These are phyloP conservation scores for Biscogniauxia marginata DNA, from an alignment of 2,329 filamentous ascomycete species.

Conservation along the genomic window DNA sequence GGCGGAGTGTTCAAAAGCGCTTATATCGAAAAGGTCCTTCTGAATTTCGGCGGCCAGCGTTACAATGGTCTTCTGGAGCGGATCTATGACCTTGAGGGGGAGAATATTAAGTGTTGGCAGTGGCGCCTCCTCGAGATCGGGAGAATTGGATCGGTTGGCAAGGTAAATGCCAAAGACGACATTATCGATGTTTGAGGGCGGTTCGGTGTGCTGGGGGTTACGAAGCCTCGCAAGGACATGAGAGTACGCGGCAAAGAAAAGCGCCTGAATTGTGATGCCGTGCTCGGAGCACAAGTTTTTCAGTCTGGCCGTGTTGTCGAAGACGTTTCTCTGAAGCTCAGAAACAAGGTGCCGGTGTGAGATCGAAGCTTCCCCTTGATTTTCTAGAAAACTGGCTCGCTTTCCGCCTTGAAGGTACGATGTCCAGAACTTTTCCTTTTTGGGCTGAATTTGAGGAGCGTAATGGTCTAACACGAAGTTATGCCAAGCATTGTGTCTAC, in stretches of 20 bases:
- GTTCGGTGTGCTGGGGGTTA: not conserved
- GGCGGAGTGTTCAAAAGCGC: slow-evolving; percentile 50
- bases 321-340: slow-evolving; percentile 16
- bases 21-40: slow-evolving; percentile 63
- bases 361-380: not conserved
- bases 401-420: slow-evolving; percentile 39
- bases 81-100: slow-evolving; percentile 59
- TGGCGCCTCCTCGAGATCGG: slow-evolving; percentile 45
- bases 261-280: slow-evolving; percentile 67
- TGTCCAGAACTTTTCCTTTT: slow-evolving; percentile 43
- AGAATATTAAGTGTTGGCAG: slow-evolving; percentile 79
- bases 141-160: slow-evolving; percentile 65
- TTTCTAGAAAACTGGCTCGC: not conserved
- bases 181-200: slow-evolving; percentile 29
- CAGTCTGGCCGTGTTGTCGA: slow-evolving; percentile 17
- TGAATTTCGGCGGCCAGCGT: slow-evolving; percentile 63
- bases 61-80: slow-evolving; percentile 36
- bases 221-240: slow-evolving; percentile 36
- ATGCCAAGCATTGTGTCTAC: slow-evolving; percentile 24
- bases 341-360: slow-evolving; percentile 5
- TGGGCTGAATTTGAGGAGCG: slow-evolving; percentile 6
- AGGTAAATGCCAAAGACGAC: slow-evolving; percentile 78
- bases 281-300: slow-evolving; percentile 26
- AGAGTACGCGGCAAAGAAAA: slow-evolving; percentile 73
- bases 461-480: slow-evolving; percentile 23